Base-by-base conservation (phyloP, 106 monocot species). In the Posidonia australis region DNA sequence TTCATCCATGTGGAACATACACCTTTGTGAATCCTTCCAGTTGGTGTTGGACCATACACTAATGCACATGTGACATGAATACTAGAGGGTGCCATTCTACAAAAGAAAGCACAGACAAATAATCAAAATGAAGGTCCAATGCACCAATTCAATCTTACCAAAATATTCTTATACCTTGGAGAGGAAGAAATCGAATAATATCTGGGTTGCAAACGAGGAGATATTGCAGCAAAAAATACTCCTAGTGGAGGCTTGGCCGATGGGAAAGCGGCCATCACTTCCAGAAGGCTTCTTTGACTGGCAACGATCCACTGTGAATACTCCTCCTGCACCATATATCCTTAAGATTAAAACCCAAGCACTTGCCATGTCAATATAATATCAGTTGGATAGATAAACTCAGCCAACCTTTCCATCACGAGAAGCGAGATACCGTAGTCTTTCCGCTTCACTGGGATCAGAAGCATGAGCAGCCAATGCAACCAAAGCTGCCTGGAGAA, bases 1-100 rank as follows among this genome's bases (percentile, higher is more conserved):
- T 93, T 93, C 93, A 93, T 93, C 93, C 93, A 93, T 44, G 89
- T 89, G 23, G 93, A 93, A 61, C 93, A 93, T 2, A 93, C 81
- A 68, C 93, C 93, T 69, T 86, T 83, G 65, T 93, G 89, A 66
- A 89, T 86, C 52, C 93, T 83, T 71, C 93, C 93, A 20, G 93
- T 86, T 32, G 89, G 93, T 51, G 82, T 89, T 66, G 79, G 79
- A 58, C 86, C 93, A 72, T 84, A 49, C 21, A 89, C 93, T 54
- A 94, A 57, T n/a, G 89, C 89, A 78, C 86, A 94, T 61, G 89
- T 94, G 1, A 89, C 93, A 83, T 89, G 93, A 74, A 94, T 86
- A 71, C 89, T 84, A 52, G 81, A 70, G 19, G 86, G 84, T 22
- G 71, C 77, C 61, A 89, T 74, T 63, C 93, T 94, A 53, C 18